phyloP scores from a whole-genome alignment of 1,284 basidiomycete genomes.

The Ganoderma lingzhi region DNA sequence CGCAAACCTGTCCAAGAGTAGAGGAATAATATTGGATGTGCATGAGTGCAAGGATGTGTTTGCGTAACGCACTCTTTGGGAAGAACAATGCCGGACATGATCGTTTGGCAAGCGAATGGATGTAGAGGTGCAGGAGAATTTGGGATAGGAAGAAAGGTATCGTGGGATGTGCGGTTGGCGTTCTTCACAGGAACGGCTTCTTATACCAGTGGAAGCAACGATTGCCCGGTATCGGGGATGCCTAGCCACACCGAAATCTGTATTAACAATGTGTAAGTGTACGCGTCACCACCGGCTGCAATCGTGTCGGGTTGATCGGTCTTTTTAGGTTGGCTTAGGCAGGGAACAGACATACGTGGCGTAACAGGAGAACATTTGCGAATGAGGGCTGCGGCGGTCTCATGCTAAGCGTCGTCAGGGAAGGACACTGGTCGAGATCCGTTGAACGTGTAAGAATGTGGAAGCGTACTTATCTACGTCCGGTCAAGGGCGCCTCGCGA shows the following conservation, averaged over 20 bases:
- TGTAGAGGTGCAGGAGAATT: neutral
- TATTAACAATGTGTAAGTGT: neutral
- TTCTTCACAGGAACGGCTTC: neutral
- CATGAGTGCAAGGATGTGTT: neutral
- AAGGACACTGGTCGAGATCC: too few species aligned
- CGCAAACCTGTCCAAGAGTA: conserved; percentile 46
- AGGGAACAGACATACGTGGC: neutral
- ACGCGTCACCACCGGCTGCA: neutral
- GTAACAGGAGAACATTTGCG: neutral
- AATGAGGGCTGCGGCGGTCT: neutral
- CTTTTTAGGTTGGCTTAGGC: neutral
- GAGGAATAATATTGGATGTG: neutral
- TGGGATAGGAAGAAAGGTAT: conserved; percentile 1
- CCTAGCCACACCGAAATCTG: too few species aligned
- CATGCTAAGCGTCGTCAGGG: too few species aligned
- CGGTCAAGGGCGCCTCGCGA: too few species aligned
- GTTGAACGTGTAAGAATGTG: too few species aligned
- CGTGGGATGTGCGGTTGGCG: conserved; percentile 4
- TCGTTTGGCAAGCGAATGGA: conserved; percentile 9
- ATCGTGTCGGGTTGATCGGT: neutral
- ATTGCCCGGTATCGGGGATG: neutral
- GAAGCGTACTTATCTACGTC: too few species aligned
- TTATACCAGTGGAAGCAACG: neutral
- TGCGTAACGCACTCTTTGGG: conserved; percentile 45
- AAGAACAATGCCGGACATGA: conserved; percentile 44